phyloP scores from a whole-genome alignment of 164 flowering plant genomes.

The Liquidambar formosana region DNA sequence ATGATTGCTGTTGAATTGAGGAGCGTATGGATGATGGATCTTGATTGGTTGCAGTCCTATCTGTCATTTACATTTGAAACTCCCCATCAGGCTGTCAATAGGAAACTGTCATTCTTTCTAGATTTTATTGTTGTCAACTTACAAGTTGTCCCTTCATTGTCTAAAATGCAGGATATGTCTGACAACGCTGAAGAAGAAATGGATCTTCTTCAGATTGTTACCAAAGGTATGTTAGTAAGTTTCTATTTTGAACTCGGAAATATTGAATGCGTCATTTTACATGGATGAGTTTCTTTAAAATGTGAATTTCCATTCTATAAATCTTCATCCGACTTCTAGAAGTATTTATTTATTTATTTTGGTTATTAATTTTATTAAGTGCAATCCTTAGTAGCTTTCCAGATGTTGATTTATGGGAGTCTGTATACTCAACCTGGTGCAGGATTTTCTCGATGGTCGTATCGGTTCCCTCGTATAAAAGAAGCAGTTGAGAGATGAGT shows the following conservation, averaged over 20 bases:
- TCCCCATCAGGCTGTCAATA: neutral
- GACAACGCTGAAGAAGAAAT: constrained; percentile 30
- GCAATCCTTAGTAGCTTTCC: neutral
- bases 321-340: neutral
- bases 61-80: neutral
- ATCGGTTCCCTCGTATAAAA: constrained; percentile 59
- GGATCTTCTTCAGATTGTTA: constrained; percentile 68
- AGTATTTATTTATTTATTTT: neutral
- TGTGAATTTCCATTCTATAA: neutral
- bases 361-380: neutral
- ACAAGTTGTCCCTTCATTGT: neutral
- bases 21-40: neutral
- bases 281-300: neutral
- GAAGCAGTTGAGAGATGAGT: constrained; percentile 39
- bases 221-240: constrained; percentile 39
- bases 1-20: no score
- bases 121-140: neutral
- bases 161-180: constrained; percentile 26
- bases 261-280: neutral
- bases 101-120: neutral
- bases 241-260: neutral
- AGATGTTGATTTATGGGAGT: neutral
- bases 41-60: neutral
- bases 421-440: constrained; percentile 16
- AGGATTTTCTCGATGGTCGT: constrained; percentile 73